Base-by-base conservation (phyloP, 2,329 filamentous ascomycete species). In the Fusarium cyanostomum region DNA sequence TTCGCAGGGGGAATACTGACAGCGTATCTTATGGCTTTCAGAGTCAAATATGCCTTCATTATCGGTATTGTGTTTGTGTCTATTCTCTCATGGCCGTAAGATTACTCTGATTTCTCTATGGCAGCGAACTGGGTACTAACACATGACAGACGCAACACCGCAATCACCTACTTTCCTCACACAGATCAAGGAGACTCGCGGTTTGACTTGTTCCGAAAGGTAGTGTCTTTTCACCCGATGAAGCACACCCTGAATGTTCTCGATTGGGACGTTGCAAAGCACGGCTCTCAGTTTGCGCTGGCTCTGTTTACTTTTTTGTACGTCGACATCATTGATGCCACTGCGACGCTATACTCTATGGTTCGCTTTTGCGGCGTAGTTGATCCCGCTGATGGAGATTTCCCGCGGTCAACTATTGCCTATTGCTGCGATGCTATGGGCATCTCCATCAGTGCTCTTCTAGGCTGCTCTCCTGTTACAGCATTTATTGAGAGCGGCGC, bases 141-240 rank as follows among this genome's bases (percentile, higher is more conserved):
- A 3, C 4, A 0, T 3, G 12, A 4, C 21, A 68, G 66, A n/a
- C 66, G 66, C 4, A 33, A 34, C 3, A 93, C 91, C 0, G 73
- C 82, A 0, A 86, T 94, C 43, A 93, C 91, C 2, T 91, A 89
- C 75, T 94, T 94, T 77, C 91, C 91, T 0, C 80, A 92, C 67
- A 90, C 85, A 0, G 71, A 80, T 0, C 75, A 86, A 3, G 91
- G 91, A 37, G 80, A 92, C 72, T 81, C 82, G 60, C 80, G 79
- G 15, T 94, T 94, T 74, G 82, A 92, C 58, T 92, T 93, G 77
- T 94, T 94, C 83, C 91, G 89, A 73, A 83, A 92, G 71, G 89
- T 94, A 1, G 90, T 92, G 13, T 86, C 87, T 5, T 92, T 94
- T 79, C 90, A 92, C 70, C 84, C 86, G 1, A 94, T 94, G 71